Conservation (phyloP, 1,284 basidiomycete genomes). For the Thecaphora thlaspeos region DNA sequence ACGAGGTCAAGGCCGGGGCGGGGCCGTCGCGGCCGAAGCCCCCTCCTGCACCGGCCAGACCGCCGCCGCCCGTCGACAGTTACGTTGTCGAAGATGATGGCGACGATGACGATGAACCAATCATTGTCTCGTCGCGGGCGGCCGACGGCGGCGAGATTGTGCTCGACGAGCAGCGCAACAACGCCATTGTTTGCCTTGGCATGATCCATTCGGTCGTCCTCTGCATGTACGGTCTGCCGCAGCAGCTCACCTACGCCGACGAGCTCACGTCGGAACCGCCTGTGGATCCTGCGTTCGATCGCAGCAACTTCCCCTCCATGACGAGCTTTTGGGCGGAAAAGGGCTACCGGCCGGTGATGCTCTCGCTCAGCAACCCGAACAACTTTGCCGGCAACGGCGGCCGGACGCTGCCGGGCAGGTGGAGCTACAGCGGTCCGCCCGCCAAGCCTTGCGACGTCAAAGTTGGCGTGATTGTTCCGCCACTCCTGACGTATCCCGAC, state of each 20-base stretch:
- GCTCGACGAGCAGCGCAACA: slow-evolving; percentile 27
- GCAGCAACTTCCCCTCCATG: slow-evolving; percentile 24
- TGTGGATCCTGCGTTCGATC: slow-evolving; percentile 23
- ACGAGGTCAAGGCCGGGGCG: slow-evolving; percentile 12
- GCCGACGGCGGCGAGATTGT: slow-evolving; percentile 17
- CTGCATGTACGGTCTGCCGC: slow-evolving; percentile 47
- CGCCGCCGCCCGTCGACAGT: background rate
- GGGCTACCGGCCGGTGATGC: slow-evolving; percentile 43
- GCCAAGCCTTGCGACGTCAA: slow-evolving; percentile 22
- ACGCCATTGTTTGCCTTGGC: slow-evolving; percentile 49
- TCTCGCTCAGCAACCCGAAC: slow-evolving; percentile 19
- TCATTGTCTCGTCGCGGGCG: slow-evolving; percentile 29
- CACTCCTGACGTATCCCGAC: slow-evolving; percentile 10
- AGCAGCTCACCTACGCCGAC: slow-evolving; percentile 20
- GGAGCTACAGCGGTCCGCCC: slow-evolving; percentile 9
- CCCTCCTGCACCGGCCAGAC: background rate
- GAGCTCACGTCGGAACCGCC: slow-evolving; percentile 17
- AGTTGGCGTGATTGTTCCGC: slow-evolving; percentile 31
- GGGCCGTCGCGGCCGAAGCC: slow-evolving; percentile 10
- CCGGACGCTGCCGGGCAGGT: slow-evolving; percentile 16
- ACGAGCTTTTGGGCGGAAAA: slow-evolving; percentile 41
- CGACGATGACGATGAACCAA: slow-evolving; percentile 45
- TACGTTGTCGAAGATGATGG: slow-evolving; percentile 12
- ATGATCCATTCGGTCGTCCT: slow-evolving; percentile 44
- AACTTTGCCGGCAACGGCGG: background rate